These are phyloP conservation scores for Ascochyta pisi DNA, from an alignment of 2,329 filamentous ascomycete species.

Conservation along the genomic window DNA sequence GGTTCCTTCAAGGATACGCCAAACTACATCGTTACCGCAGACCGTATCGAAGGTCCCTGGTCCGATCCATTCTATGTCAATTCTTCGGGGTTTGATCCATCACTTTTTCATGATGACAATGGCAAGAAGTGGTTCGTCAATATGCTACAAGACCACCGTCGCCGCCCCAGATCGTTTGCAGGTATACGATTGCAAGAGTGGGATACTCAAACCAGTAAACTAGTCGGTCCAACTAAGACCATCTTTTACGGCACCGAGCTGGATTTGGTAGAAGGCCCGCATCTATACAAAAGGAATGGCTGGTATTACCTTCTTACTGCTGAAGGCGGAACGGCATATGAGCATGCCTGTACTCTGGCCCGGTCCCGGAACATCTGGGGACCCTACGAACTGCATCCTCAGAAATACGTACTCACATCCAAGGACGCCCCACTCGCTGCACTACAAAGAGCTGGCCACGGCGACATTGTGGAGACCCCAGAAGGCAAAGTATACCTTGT, in stretches of 20 bases:
- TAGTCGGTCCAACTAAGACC: slow-evolving; percentile 63
- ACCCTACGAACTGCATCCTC: slow-evolving; percentile 50
- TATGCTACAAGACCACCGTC: slow-evolving; percentile 46
- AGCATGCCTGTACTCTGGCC: slow-evolving; percentile 50
- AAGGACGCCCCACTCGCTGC: slow-evolving; percentile 43
- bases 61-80: slow-evolving; percentile 67
- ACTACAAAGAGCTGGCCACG: slow-evolving; percentile 47
- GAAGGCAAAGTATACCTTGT: slow-evolving; percentile 46
- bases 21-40: slow-evolving; percentile 66
- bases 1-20: slow-evolving; percentile 69
- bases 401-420: slow-evolving; percentile 53
- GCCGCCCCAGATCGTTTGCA: slow-evolving; percentile 54
- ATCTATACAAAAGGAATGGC: slow-evolving; percentile 46
- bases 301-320: slow-evolving; percentile 49
- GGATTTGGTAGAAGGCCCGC: slow-evolving; percentile 48
- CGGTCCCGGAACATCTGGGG: slow-evolving; percentile 50
- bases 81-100: slow-evolving; percentile 68
- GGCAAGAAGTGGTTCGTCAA: slow-evolving; percentile 49
- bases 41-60: slow-evolving; percentile 65
- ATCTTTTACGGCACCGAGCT: slow-evolving; percentile 63
- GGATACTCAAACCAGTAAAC: slow-evolving; percentile 56
- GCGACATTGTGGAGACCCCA: slow-evolving; percentile 46
- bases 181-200: slow-evolving; percentile 68
- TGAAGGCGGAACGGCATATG: slow-evolving; percentile 51
- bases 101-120: slow-evolving; percentile 46